Base-by-base conservation (phyloP, 2,329 filamentous ascomycete species). In the Aspergillus proliferans region DNA sequence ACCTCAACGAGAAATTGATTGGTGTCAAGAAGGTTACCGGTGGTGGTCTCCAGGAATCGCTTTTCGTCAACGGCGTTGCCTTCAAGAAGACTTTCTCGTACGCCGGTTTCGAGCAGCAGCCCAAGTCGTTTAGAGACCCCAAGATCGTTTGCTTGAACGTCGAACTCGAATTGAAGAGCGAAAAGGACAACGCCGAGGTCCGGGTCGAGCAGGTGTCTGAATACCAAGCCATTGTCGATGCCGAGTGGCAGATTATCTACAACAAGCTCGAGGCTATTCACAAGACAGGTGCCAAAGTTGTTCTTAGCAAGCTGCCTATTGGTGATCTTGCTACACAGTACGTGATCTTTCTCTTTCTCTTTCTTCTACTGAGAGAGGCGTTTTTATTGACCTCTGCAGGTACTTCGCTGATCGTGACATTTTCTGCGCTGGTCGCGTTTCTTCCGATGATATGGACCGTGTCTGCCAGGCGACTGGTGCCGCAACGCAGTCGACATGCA, bases 21-120 rank as follows among this genome's bases (percentile, higher is more conserved):
- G 93, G 93, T 53, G 83, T 97, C 70, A 98, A 98, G 81, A 97
- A 96, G 77, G 91, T 98, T 55, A 92, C 90, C 36, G 93, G 93
- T 65, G 93, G 93, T 70, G 95, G 89, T 34, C 82, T 98, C 28
- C 93, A 95, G 64, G 93, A 97, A 55, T 96, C 92, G 2, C 82
- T 95, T 38, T 97, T 97, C 72, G 87, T 98, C 67, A 93, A 97
- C 70, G 93, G 93, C 66, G 93, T 98, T 54, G 92, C 93, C 33
- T 98, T 98, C 80, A 97, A 97, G 79, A 98, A 98, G 83, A 98
- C 93, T 4, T 98, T 98, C 72, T 91, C 92, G 46, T 98, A 98
- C 68, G 93, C 93, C 61, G 93, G 93, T 67, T 98, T 98, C 74
- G 93, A 98, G 76, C 93, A 98, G 76, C 93, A 98, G 76, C 93